A percentile compares a stretch with the other conserved stretches of the same genome.
Evolutionary conservation across 139 green algal genomes (phyloP).

Genomic region (Auxenochlorella protothecoides): DNA sequence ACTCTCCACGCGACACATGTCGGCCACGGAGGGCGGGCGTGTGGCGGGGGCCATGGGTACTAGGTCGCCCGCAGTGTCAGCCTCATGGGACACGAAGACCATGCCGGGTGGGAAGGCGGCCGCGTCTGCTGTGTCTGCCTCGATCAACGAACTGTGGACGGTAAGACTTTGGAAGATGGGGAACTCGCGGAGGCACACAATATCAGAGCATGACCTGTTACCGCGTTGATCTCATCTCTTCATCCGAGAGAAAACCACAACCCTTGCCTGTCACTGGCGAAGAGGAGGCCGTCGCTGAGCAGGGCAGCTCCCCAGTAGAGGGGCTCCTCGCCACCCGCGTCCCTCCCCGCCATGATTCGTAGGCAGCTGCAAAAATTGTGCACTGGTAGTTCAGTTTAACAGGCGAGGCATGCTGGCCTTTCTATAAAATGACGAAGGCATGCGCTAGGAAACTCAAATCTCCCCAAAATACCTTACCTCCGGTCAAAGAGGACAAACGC

Average conservation of each 20-base stretch:
- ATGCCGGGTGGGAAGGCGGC: background rate
- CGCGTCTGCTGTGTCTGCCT: background rate
- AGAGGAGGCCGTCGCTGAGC: background rate
- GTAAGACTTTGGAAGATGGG: background rate
- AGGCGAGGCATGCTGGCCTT: too few species aligned
- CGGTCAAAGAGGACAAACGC: background rate
- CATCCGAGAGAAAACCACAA: background rate
- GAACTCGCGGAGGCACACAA: too few species aligned
- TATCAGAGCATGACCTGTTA: too few species aligned
- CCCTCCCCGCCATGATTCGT: background rate
- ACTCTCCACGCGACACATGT: background rate
- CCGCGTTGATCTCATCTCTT: too few species aligned
- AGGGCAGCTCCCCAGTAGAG: constrained; percentile 1
- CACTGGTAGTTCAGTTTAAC: background rate
- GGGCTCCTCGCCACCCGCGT: constrained; percentile 1
- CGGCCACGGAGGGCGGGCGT: background rate
- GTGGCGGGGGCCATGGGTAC: background rate
- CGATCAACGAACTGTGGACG: background rate
- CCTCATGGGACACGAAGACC: background rate
- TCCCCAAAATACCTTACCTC: background rate
- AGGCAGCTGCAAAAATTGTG: constrained; percentile 1
- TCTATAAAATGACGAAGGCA: too few species aligned
- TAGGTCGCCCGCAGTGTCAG: background rate
- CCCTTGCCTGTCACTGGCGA: constrained; percentile 2
- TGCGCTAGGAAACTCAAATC: too few species aligned